phyloP scores from a whole-genome alignment of 2,329 filamentous ascomycete species.

The Phaeosphaeriaceae sp. region DNA sequence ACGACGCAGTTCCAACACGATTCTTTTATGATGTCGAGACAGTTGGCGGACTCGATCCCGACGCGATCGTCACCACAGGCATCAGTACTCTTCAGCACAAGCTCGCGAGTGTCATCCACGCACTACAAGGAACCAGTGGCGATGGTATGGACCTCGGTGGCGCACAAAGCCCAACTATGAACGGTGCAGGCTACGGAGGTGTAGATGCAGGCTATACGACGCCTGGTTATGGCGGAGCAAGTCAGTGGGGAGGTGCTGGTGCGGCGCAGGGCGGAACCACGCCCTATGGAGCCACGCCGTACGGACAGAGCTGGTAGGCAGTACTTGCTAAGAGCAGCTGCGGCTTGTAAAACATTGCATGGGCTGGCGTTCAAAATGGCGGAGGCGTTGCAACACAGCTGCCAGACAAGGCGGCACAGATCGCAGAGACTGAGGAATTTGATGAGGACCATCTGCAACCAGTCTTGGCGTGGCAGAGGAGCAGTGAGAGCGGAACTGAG shows the following conservation, averaged over 20 bases:
- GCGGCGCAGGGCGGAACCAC: conserved; percentile 53
- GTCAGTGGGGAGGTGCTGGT: conserved; percentile 67
- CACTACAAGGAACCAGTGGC: conserved; percentile 64
- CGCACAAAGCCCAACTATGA: conserved; percentile 68
- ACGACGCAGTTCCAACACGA: conserved; percentile 79
- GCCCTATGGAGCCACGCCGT: conserved; percentile 67
- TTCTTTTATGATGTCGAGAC: conserved; percentile 97
- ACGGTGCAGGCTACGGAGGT: conserved; percentile 61
- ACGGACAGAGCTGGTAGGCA: conserved; percentile 52
- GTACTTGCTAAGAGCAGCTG: neutral
- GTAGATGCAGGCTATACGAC: conserved; percentile 72
- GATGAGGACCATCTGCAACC: neutral
- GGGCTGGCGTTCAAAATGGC: conserved; percentile 31
- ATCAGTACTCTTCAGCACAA: conserved; percentile 91
- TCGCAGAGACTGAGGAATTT: neutral
- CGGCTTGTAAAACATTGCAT: conserved; percentile 34
- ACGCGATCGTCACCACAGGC: conserved; percentile 85
- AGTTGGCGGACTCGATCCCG: conserved; percentile 85
- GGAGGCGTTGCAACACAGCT: conserved; percentile 8
- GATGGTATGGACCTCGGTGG: conserved; percentile 64
- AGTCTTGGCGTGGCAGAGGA: neutral
- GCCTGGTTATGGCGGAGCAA: conserved; percentile 63
- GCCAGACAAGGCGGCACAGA: neutral
- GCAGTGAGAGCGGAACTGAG: neutral
- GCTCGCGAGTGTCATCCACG: conserved; percentile 78